These are phyloP conservation scores for Paramicrosporidium saccamoebae DNA, from an alignment of 371 early-diverging fungal genomes.

Conservation along the genomic window DNA sequence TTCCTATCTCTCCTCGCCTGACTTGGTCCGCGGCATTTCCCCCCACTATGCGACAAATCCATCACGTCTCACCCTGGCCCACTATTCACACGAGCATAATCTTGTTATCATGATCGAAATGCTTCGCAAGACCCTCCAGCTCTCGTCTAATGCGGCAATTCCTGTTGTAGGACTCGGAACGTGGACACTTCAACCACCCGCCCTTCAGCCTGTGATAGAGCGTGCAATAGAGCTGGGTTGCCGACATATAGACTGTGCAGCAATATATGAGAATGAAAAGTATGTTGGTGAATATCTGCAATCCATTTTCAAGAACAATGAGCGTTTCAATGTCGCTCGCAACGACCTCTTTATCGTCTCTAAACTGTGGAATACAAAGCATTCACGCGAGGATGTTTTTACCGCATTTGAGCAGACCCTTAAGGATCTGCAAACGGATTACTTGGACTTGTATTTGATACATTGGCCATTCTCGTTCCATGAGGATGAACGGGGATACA, in stretches of 20 bases:
- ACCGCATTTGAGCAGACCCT: constrained; percentile 25
- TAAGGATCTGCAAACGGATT: constrained; percentile 27
- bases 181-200: no score
- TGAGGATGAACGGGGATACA: constrained; percentile 2
- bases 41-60: no score
- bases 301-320: constrained; percentile 16
- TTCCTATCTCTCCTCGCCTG: no score
- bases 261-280: constrained; percentile 38
- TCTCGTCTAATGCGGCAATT: no score
- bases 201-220: no score
- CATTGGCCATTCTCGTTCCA: constrained; percentile 20
- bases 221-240: no score
- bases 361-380: constrained; percentile 64
- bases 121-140: no score
- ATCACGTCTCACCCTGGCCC: no score
- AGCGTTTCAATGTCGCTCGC: constrained; percentile 31
- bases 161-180: constrained; percentile 6
- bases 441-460: constrained; percentile 64
- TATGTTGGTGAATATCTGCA: constrained; percentile 35
- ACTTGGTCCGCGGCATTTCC: no score
- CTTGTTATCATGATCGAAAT: no score
- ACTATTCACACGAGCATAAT: no score
- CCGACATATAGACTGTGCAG: constrained; percentile 9
- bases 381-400: constrained; percentile 23
- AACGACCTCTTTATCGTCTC: constrained; percentile 46